phyloP scores from a whole-genome alignment of 805 yeast species.

The Saturnispora dispora region DNA sequence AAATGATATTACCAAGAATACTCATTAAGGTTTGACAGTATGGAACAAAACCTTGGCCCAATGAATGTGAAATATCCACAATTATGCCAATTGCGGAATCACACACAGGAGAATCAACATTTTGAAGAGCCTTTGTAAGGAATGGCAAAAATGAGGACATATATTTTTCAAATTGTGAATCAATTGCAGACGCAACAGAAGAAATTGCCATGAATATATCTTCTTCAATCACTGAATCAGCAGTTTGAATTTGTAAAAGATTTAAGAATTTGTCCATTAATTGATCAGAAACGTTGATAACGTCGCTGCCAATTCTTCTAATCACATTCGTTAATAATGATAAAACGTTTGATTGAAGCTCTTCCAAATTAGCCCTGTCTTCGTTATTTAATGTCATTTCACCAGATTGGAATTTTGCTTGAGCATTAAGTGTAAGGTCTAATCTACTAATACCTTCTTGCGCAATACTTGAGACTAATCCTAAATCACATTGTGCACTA shows the following conservation, averaged over 20 bases:
- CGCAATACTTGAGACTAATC: constrained; percentile 63
- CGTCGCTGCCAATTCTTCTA: constrained; percentile 66
- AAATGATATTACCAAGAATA: constrained; percentile 65
- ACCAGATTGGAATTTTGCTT: constrained; percentile 32
- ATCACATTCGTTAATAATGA: constrained; percentile 75
- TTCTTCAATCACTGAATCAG: constrained; percentile 74
- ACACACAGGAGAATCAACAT: constrained; percentile 76
- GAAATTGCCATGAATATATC: constrained; percentile 89
- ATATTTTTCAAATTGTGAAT: constrained; percentile 60
- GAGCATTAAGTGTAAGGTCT: constrained; percentile 57
- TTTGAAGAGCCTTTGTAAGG: constrained; percentile 67
- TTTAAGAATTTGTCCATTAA: constrained; percentile 78
- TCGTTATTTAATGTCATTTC: constrained; percentile 37
- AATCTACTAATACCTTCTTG: constrained; percentile 64
- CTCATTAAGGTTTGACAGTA: constrained; percentile 78
- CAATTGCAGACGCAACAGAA: constrained; percentile 78
- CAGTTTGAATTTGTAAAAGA: constrained; percentile 49
- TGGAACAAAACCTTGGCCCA: constrained; percentile 63
- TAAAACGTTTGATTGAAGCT: constrained; percentile 74
- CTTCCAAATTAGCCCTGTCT: constrained; percentile 71
- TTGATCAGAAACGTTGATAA: constrained; percentile 62
- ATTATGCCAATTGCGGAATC: constrained; percentile 89
- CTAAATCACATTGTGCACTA: constrained; percentile 62
- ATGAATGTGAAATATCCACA: constrained; percentile 87
- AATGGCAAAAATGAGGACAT: constrained; percentile 79